Evolutionary conservation across 2,329 filamentous ascomycete species (phyloP), one percentile per base, ranked within the genome.

Genomic region (Colletotrichum salicis): DNA sequence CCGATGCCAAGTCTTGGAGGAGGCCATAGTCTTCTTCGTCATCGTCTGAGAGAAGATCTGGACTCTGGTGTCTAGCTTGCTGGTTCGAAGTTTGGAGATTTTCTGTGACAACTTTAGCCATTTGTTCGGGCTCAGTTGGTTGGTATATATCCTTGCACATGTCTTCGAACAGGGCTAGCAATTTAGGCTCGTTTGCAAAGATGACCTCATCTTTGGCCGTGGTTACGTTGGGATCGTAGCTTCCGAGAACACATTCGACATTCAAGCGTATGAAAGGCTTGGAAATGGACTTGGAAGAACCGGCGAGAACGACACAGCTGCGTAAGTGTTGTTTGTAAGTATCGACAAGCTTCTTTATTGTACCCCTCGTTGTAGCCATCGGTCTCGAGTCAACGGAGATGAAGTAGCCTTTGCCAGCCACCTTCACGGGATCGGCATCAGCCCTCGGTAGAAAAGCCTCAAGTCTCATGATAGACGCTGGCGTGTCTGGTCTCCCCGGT

Each of bases 221-320:
- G 71, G 94, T 90, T 6, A 95, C 80, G 74, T 95, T 95, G 1
- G 87, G 84, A 80, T 95, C 93, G 76, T 95, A 95, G 70, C 85
- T 90, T 33, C 86, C 86, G 1, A 82, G 77, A 0, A 89, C 86
- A 76, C 92, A 95, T 15, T 78, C 79, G 35, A 95, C 89, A 68
- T 90, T 87, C 48, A 95, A 80, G 52, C 85, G 85, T 52, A 94
- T 80, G 77, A 95, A 94, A 0, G 87, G 86, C 62, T 89, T 86
- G 22, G 84, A 85, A 27, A 84, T 74, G 11, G 74, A 61, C 57
- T 74, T 76, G 31, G 79, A 75, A 7, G 75, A 71, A 10, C 81
- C 75, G 1, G 51, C 67, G 31, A 35, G 72, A 4, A 57, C 76
- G 74, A 74, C 75, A 67, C 64, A 76, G 76, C 74, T 78, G 79